Percentiles rank a stretch among this genome's conserved stretches.
Conservation (phyloP, 495 filamentous ascomycete genomes). For the Penicillium paradoxum region DNA sequence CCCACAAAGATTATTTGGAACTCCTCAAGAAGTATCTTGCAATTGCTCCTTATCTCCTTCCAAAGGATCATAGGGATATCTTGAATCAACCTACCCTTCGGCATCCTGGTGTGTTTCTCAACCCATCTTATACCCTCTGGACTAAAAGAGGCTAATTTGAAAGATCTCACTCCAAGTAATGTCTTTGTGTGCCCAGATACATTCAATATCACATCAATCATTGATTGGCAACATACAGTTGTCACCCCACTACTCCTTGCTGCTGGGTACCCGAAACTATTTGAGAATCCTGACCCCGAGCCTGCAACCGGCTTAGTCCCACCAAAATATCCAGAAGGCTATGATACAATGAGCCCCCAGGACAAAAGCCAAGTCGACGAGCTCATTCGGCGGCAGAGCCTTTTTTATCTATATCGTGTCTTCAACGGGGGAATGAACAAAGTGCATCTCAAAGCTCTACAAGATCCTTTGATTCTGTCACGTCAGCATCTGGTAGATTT, state of each 20-base stretch:
- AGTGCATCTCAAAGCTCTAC: slow-evolving; percentile 16
- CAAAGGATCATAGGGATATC: not conserved
- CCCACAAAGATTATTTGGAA: slow-evolving; percentile 9
- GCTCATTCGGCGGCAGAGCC: slow-evolving; percentile 16
- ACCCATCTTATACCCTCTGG: slow-evolving; percentile 9
- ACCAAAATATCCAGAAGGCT: slow-evolving; percentile 14
- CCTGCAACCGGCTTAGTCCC: slow-evolving; percentile 6
- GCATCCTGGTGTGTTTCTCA: slow-evolving; percentile 1
- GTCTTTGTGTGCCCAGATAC: not conserved
- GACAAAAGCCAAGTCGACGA: slow-evolving; percentile 13
- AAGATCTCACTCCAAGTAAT: slow-evolving; percentile 15
- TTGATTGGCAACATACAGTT: slow-evolving; percentile 25
- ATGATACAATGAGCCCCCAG: slow-evolving; percentile 4
- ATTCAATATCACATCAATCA: slow-evolving; percentile 13
- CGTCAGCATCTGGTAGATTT: slow-evolving; percentile 24
- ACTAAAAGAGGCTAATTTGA: not conserved
- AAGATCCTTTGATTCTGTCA: slow-evolving; percentile 12
- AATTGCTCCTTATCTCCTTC: slow-evolving; percentile 21
- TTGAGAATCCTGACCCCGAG: slow-evolving; percentile 19
- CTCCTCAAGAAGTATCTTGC: slow-evolving; percentile 18
- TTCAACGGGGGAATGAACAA: slow-evolving; percentile 21
- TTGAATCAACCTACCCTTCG: slow-evolving; percentile 16
- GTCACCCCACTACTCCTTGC: slow-evolving; percentile 17
- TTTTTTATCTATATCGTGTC: slow-evolving; percentile 21
- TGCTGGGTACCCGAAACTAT: slow-evolving; percentile 17